phyloP scores from a whole-genome alignment of 257 asterid genomes.

The Plantago elongata region DNA sequence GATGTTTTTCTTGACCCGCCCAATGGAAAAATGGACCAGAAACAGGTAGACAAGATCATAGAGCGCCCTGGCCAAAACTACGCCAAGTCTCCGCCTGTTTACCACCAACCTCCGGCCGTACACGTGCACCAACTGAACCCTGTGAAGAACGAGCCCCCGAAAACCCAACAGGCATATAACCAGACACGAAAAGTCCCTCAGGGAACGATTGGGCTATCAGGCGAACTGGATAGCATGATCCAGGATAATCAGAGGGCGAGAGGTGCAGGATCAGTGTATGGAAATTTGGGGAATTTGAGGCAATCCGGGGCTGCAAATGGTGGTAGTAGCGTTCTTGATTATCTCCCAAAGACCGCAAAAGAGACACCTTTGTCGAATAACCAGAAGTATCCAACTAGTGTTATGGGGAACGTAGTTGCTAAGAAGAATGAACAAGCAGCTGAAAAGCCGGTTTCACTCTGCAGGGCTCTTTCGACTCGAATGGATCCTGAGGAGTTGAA shows the following conservation, averaged over 20 bases:
- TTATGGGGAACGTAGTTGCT: constrained; percentile 48
- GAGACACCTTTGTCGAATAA: constrained; percentile 25
- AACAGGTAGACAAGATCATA: constrained; percentile 44
- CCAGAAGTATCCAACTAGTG: constrained; percentile 38
- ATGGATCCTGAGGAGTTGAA: constrained; percentile 94
- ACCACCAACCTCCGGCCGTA: constrained; percentile 26
- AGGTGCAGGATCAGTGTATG: constrained; percentile 35
- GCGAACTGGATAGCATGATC: constrained; percentile 76
- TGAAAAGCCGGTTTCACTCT: constrained; percentile 47
- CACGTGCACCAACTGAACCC: constrained; percentile 20
- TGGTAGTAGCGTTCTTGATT: constrained; percentile 25
- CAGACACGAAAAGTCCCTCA: constrained; percentile 38
- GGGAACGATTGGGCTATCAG: constrained; percentile 45
- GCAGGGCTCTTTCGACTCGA: constrained; percentile 77
- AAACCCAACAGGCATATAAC: constrained; percentile 27
- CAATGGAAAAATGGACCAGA: constrained; percentile 5
- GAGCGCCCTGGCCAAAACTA: constrained; percentile 55
- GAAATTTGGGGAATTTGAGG: constrained; percentile 64
- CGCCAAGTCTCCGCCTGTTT: constrained; percentile 33
- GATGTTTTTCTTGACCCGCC: constrained; percentile 17
- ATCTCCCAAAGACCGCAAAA: constrained; percentile 31
- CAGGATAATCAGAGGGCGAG: constrained; percentile 55
- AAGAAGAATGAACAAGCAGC: constrained; percentile 37
- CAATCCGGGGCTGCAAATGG: constrained; percentile 31
- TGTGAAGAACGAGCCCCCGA: constrained; percentile 11